These are phyloP conservation scores for Nicotiana otophora DNA, from an alignment of 257 asterid genomes.

Conservation along the genomic window DNA sequence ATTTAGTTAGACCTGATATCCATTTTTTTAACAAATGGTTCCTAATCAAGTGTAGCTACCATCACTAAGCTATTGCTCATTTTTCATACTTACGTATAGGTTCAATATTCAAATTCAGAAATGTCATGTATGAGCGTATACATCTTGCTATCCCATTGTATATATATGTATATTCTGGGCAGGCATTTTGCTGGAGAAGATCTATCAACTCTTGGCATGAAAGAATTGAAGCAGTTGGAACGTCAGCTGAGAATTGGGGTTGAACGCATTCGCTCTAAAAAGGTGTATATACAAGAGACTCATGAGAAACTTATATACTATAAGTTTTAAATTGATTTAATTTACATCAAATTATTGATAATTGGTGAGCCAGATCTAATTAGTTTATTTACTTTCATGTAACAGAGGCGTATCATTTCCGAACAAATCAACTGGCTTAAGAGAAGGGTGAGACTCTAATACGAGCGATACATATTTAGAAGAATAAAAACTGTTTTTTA, in stretches of 20 bases:
- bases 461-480: not conserved
- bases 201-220: slow-evolving; percentile 42
- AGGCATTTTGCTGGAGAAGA: slow-evolving; percentile 60
- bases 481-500: not conserved
- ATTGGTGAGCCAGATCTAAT: not conserved
- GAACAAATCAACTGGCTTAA: slow-evolving; percentile 41
- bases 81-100: too few relatives aligned
- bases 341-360: not conserved
- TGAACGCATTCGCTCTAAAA: slow-evolving; percentile 56
- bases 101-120: too few relatives aligned
- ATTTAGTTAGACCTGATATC: too few relatives aligned
- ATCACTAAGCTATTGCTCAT: too few relatives aligned
- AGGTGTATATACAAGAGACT: slow-evolving; percentile 21
- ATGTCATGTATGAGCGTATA: too few relatives aligned
- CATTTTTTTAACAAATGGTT: too few relatives aligned
- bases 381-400: not conserved
- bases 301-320: not conserved
- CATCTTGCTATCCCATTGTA: too few relatives aligned
- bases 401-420: slow-evolving; percentile 36
- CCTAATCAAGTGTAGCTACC: too few relatives aligned
- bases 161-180: not conserved
- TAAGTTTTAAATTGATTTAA: not conserved
- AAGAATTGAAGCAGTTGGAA: slow-evolving; percentile 53
- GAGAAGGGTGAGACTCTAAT: slow-evolving; percentile 31
- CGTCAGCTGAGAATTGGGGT: slow-evolving; percentile 49